phyloP scores from a whole-genome alignment of 495 filamentous ascomycete species.

The Talaromyces thailandensis region DNA sequence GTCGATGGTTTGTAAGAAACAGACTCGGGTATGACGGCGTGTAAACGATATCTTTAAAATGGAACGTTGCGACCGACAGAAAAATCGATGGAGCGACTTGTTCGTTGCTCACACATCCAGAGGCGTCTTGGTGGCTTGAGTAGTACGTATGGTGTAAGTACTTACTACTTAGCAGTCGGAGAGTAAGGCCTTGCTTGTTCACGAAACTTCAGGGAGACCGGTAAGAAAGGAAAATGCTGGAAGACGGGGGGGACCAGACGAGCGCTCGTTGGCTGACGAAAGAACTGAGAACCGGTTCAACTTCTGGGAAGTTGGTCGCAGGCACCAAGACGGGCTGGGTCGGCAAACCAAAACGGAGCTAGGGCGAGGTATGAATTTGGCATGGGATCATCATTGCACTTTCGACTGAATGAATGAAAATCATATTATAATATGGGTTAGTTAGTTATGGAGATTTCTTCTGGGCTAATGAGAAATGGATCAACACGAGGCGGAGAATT shows the following conservation, averaged over 20 bases:
- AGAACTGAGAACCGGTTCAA: constrained; percentile 6
- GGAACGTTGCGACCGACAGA: not conserved
- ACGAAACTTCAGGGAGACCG: not conserved
- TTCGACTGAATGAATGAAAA: not conserved
- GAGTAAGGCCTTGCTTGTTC: not conserved
- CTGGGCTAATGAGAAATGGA: not conserved
- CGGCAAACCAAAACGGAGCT: not conserved
- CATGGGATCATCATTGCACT: not conserved
- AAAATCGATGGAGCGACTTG: not conserved
- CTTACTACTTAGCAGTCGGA: not conserved
- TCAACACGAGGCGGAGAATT: not conserved
- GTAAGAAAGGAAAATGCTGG: not conserved
- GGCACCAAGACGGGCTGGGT: not conserved
- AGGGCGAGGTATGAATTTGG: not conserved
- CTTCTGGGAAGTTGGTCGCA: constrained; percentile 3
- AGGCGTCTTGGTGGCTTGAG: not conserved
- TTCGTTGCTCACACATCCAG: not conserved
- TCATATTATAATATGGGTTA: not conserved
- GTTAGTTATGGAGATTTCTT: not conserved
- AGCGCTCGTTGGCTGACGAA: constrained; percentile 4
- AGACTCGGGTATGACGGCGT: not conserved
- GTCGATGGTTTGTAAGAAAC: not conserved
- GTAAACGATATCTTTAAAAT: not conserved
- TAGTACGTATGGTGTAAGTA: not conserved
- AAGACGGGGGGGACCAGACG: not conserved